Base-by-base conservation (phyloP, 1,284 basidiomycete genomes). In the Inonotus obliquus region DNA sequence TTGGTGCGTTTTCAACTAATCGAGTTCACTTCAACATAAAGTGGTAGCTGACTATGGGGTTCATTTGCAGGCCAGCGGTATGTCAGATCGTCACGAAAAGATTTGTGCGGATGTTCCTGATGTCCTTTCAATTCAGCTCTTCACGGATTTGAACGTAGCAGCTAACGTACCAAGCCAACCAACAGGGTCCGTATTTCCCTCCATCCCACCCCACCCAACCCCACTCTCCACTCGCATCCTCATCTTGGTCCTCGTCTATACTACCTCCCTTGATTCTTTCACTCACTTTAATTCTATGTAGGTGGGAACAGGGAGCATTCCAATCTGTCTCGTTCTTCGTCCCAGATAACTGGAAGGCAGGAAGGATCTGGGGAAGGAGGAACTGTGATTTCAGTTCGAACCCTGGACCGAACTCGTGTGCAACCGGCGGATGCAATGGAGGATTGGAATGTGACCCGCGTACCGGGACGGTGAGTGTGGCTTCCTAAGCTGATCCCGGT, bases 291-390 rank as follows among this genome's bases (percentile, higher is more conserved):
- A 4, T 27, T 14, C 17, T 19, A n/a, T 27, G 1, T 48, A 66
- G 71, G 25, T 73, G 71, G 71, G 57, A 65, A 49, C 69, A 69
- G 0, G 51, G 60, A 13, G 63, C 68, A 4, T 66, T 64, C 38
- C 61, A 64, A 17, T 37, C 60, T 4, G 63, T 63, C 19, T 65
- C 60, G 37, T 69, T 72, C 61, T 63, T 44, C 21, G 66, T 73
- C 23, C 69, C 71, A 13, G 68, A 73, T 39, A 67, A 72, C 63
- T 73, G 72, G 72, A 67, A 65, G 45, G 62, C 69, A 13, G 72
- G 71, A 5, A 64, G 71, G 21, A 69, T 72, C 48, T 72, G 70
- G 69, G 85, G 85, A 37, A 84, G 84, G 39, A 75, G 85, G 62
- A 77, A 78, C 66, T 67, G 73, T 6, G 60, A 80, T 65, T 81